phyloP scores from a whole-genome alignment of 2,329 filamentous ascomycete species.

The Cladophialophora carrionii region DNA sequence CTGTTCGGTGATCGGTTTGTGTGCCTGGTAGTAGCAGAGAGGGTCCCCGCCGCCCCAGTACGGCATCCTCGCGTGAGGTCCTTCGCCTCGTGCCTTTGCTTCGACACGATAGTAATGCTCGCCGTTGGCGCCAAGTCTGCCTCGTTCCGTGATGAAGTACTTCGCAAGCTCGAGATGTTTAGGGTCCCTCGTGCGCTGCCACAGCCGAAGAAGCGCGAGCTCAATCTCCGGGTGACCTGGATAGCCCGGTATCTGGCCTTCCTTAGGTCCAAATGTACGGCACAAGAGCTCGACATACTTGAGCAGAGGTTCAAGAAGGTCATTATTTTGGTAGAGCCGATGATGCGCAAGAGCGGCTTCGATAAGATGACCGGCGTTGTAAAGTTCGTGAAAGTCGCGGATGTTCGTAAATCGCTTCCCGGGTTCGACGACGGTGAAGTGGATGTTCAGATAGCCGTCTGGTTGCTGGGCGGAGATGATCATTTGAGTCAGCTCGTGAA shows the following conservation, averaged over 20 bases:
- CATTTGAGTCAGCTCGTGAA: conserved; percentile 62
- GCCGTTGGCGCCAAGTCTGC: conserved; percentile 57
- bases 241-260: conserved; percentile 60
- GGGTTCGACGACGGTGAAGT: conserved; percentile 64
- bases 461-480: conserved; percentile 60
- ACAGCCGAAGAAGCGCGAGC: conserved; percentile 54
- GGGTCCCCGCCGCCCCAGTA: neutral
- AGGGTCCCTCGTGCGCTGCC: conserved; percentile 46
- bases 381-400: conserved; percentile 65
- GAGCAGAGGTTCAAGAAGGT: conserved; percentile 57
- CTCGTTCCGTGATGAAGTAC: conserved; percentile 63
- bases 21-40: conserved; percentile 61
- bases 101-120: conserved; percentile 61
- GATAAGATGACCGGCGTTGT: conserved; percentile 65
- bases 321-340: conserved; percentile 56
- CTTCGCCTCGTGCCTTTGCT: conserved; percentile 55
- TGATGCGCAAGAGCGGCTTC: conserved; percentile 63
- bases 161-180: conserved; percentile 54
- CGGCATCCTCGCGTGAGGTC: conserved; percentile 44
- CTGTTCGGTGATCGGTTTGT: conserved; percentile 59
- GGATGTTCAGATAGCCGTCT: conserved; percentile 67
- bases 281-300: conserved; percentile 60
- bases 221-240: conserved; percentile 64
- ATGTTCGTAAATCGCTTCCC: conserved; percentile 61
- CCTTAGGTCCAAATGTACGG: conserved; percentile 56